Evolutionary conservation across 1,284 basidiomycete genomes (phyloP).

Genomic region (Porogramme epimiltina): DNA sequence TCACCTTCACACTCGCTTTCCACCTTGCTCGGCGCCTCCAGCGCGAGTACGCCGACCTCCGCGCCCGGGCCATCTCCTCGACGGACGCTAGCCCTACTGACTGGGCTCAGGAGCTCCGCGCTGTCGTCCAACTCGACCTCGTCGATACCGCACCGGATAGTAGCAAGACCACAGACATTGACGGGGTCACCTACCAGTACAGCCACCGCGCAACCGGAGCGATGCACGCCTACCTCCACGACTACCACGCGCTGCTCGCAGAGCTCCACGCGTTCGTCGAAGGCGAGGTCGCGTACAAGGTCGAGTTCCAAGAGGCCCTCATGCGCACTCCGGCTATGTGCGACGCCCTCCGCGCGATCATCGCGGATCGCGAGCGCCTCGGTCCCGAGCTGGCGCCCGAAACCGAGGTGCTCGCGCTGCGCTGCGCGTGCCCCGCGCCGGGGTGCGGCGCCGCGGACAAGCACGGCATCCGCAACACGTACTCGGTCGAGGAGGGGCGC

Average conservation of each 20-base stretch:
- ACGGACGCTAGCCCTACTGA: conserved; percentile 1
- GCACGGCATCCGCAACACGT: conserved; percentile 28
- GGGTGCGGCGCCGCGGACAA: conserved; percentile 34
- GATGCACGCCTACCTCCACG: conserved; percentile 22
- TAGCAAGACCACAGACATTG: background rate
- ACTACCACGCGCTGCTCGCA: conserved; percentile 25
- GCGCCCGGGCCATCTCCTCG: background rate
- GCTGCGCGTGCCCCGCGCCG: conserved; percentile 28
- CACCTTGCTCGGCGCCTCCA: conserved; percentile 18
- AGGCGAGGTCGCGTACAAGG: conserved; percentile 14
- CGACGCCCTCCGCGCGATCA: conserved; percentile 19
- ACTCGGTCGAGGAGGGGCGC: conserved; percentile 8
- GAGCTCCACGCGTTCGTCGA: conserved; percentile 14
- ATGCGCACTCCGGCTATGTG: conserved; percentile 21
- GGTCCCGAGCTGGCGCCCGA: conserved; percentile 25
- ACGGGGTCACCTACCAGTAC: conserved; percentile 25
- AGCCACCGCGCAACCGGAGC: conserved; percentile 26
- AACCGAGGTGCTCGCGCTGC: conserved; percentile 24
- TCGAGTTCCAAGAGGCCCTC: conserved; percentile 24
- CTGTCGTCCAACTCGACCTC: conserved; percentile 28
- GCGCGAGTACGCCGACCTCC: conserved; percentile 7
- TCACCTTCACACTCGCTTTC: conserved; percentile 30
- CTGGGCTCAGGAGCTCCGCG: conserved; percentile 14
- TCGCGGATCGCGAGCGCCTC: conserved; percentile 21
- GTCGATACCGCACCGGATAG: conserved; percentile 32